Base-by-base conservation (phyloP, 768 basidiomycete genomes). In the Royoungia palumana region DNA sequence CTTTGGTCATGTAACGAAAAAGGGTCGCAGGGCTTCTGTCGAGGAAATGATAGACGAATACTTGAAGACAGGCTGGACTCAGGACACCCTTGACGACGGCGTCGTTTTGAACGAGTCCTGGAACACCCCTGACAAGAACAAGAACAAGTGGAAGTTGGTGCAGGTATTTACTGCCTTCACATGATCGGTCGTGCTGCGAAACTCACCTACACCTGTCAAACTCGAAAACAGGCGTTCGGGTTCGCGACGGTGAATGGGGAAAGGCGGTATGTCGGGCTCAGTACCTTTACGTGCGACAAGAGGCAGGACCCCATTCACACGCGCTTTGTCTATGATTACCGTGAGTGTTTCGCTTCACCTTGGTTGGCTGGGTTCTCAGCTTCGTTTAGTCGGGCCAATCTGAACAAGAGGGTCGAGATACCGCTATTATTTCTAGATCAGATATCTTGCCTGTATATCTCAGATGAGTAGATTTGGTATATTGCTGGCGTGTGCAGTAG, bases 321-420 rank as follows among this genome's bases (percentile, higher is more conserved):
- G 11, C 76, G 72, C 34, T 62, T 88, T 34, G 72, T 84, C 16
- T 89, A 87, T 51, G 83, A 88, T 58, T 87, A 87, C 53, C 48
- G 85, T 87, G 45, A 65, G 84, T 69, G 0, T 11, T 22, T 36
- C 8, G 22, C 20, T 8, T 19, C 19, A 17, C n/a, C 48, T 9
- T n/a, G n/a, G 12, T 7, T 24, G 35, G 22, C 4, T 40, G 13
- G n/a, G 21, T 50, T 47, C 59, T 62, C 47, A 66, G 36, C 25
- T 1, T 10, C 17, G 13, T 13, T 21, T 25, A 66, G 66, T 56
- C 2, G 61, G 58, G 17, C 16, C 45, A 8, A 13, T 46, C 28
- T 64, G 46, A 62, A 17, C n/a, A 28, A 28, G 3, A 28, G 3
- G 28, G 28, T 28, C 28, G 9, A 28, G 11, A 28, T 28, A 10